Conservation (phyloP, 202 grass and related monocot genomes). For the Schoenoplectus triqueter region DNA sequence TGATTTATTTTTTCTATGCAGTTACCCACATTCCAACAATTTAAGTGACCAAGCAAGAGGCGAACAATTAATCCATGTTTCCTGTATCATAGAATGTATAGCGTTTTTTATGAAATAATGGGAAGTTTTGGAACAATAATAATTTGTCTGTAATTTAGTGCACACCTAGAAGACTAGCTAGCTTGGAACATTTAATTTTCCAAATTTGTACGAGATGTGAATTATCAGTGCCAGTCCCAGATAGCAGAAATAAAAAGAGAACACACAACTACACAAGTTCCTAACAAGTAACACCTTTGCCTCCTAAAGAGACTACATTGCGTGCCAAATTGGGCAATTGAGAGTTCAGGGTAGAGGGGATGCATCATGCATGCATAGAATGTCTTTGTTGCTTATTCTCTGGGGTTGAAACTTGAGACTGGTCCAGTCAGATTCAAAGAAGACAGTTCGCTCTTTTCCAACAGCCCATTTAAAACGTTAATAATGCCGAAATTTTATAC, state of each 20-base stretch:
- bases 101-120: not conserved
- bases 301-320: slow-evolving; percentile 28
- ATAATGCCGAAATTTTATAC: not conserved
- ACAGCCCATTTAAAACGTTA: not conserved
- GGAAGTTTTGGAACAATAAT: not conserved
- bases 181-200: not conserved
- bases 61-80: too few relatives aligned
- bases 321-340: slow-evolving; percentile 26
- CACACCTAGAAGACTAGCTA: not conserved
- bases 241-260: slow-evolving; percentile 10
- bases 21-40: too few relatives aligned
- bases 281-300: not conserved
- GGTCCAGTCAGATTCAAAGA: not conserved
- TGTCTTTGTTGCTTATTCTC: slow-evolving; percentile 25
- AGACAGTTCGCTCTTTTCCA: not conserved
- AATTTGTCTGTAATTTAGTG: not conserved
- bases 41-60: not conserved
- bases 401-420: not conserved
- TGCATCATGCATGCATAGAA: not conserved
- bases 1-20: too few relatives aligned
- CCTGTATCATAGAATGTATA: not conserved
- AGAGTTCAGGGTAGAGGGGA: not conserved
- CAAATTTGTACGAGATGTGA: not conserved
- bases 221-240: not conserved
- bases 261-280: not conserved